Evolutionary conservation across 75 land plant genomes (phyloP), one percentile per base, ranked within the genome.

Genomic region (Sequoiadendron giganteum): DNA sequence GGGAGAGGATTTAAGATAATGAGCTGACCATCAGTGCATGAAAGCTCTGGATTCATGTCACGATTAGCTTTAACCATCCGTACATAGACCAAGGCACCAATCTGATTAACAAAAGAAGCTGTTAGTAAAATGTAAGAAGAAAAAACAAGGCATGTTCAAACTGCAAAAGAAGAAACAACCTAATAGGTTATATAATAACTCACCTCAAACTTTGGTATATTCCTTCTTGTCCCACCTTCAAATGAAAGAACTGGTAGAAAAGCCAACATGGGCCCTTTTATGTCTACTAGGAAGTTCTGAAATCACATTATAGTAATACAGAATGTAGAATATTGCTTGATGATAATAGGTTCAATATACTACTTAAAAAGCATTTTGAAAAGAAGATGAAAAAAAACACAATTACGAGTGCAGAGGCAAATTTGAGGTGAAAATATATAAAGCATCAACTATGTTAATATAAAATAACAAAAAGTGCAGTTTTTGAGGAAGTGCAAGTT

Each of bases 151-250:
- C n/a, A n/a, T n/a, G n/a, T n/a, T n/a, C n/a, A n/a, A n/a, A n/a
- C n/a, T n/a, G n/a, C n/a, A n/a, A n/a, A n/a, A 84, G 45, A 48
- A 84, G 34, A 28, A 84, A 84, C 47, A 47, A 68, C 72, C 15
- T 15, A 49, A 84, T 14, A 84, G 58, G 30, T 8, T 21, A 8
- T 79, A 11, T 32, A n/a, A 30, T 30, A 14, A 87, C 87, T 38
- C 90, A 93, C 99, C 98, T 96, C 96, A 91, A 96, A 95, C 68
- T 94, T 97, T 30, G 99, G 96, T 86, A 93, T 91, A 85, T 97
- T 97, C 84, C 95, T 90, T 78, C 98, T 93, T 13, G 98, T 97
- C 68, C 96, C 99, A 85, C 99, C 99, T 90, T 97, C 99, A 94
- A 97, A 97, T 85, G 97, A 94, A 90, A 25, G n/a, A n/a, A n/a